These are phyloP conservation scores for Carpinus fangiana DNA, from an alignment of 306 rosid genomes.

Conservation along the genomic window DNA sequence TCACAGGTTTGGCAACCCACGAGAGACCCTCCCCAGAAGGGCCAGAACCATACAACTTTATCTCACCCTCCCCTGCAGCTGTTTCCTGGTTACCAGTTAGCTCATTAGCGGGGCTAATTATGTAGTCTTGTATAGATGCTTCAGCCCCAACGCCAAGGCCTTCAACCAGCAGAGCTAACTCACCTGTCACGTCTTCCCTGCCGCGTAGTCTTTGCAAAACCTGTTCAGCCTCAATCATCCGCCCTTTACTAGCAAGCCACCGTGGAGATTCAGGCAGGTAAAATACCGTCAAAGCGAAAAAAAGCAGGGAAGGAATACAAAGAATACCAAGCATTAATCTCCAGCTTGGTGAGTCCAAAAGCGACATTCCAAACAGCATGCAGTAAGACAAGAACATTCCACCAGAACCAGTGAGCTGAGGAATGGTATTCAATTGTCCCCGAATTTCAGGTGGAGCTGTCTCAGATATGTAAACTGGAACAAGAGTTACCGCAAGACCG, in stretches of 20 bases:
- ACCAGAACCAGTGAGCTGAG: constrained; percentile 86
- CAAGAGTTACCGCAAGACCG: constrained; percentile 83
- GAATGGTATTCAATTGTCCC: constrained; percentile 82
- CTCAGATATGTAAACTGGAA: constrained; percentile 91
- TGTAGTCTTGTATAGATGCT: constrained; percentile 77
- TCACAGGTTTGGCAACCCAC: constrained; percentile 84
- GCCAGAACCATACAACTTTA: constrained; percentile 63
- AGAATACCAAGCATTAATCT: constrained; percentile 92
- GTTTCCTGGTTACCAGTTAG: constrained; percentile 58
- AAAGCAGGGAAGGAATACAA: constrained; percentile 73
- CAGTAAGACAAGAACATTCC: constrained; percentile 96
- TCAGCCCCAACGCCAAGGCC: constrained; percentile 89
- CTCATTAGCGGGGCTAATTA: constrained; percentile 71
- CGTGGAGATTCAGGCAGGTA: constrained; percentile 96
- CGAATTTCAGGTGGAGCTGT: constrained; percentile 94
- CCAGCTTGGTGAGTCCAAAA: constrained; percentile 68
- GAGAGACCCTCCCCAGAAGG: constrained; percentile 66
- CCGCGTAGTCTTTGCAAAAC: constrained; percentile 83
- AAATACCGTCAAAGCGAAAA: constrained; percentile 54
- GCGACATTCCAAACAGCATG: constrained; percentile 92
- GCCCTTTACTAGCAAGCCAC: constrained; percentile 96
- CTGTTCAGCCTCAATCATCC: constrained; percentile 84
- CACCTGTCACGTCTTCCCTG: constrained; percentile 87
- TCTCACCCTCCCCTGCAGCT: constrained; percentile 48
- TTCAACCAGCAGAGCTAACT: constrained; percentile 95